Evolutionary conservation across 768 basidiomycete species (phyloP), one percentile per base, ranked within the genome.

Genomic region (Roridomyces roridus): DNA sequence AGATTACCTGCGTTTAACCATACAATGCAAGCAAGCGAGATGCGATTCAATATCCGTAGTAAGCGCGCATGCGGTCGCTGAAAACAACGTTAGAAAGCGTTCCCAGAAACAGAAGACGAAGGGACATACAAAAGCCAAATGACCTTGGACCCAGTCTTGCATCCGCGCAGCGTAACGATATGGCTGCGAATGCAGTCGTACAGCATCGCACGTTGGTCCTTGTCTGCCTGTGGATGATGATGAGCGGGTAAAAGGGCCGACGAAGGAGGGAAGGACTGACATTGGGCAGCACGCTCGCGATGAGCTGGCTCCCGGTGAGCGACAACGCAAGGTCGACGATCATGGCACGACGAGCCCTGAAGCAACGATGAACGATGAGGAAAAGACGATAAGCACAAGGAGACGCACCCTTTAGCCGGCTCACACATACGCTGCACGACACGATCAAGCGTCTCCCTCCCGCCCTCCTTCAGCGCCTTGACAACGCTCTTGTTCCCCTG

Each of bases 91-190:
- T 20, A 54, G 41, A 21, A 35, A 4, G 21, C 23, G 4, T 15
- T 34, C 15, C 25, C 6, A 25, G 6, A 54, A 20, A 15, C 3
- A 8, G 41, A 21, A 14, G 2, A 44, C 6, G 17, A 3, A 36
- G 6, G 11, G 24, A 77, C 77, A 49, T 67, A 83, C 79, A 94
- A 94, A 46, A 94, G 80, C 92, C 92, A 94, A 67, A 94, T 94
- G 66, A 94, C 91, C 68, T 92, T 93, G 1, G 92, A 93, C 24
- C 92, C 92, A 2, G 92, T 92, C 79, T 94, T 94, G 69, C 91
- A 93, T 20, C 92, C 92, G 34, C 92, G 84, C n/a, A 94, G 78
- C 25, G 92, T 94, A 43, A 94, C 92, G 61, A 94, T 92, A 66
- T 94, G 91, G 4, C 91, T 90, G 35, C 88, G 81, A 60, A 94